Evolutionary conservation across 2,329 filamentous ascomycete species (phyloP), one percentile per base, ranked within the genome.

Genomic region (Cercospora sojina): DNA sequence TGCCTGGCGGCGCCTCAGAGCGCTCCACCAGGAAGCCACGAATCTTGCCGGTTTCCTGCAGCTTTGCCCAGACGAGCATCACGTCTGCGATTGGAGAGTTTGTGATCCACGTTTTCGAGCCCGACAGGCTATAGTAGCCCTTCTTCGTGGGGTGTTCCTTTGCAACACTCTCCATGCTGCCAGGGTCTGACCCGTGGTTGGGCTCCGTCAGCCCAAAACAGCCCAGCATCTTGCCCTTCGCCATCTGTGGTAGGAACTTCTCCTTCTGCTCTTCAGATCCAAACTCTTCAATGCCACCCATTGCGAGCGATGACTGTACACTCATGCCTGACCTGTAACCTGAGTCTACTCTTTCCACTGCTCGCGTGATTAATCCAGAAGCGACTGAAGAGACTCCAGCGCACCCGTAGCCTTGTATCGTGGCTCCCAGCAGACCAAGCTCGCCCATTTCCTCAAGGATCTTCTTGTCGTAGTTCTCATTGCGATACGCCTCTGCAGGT

Each of bases 281-380:
- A 73, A 93, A 94, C 73, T 96, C 91, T 77, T 93, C 84, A 74
- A 97, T 97, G 27, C 91, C 92, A 23, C 92, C 93, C 93, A 97
- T 97, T 23, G 90, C 91, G n/a, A 97, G 83, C 0, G 93, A 95
- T 67, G 91, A 94, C 79, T 97, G 93, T 20, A 97, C 93, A 6
- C 92, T 96, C 90, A 96, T 96, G 70, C 91, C 93, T 58, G 92
- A 96, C 66, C 93, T 87, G 80, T 96, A 97, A 58, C 93, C 93
- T 67, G 91, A 95, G 77, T 97, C 93, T 29, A 97, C 91, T 65
- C 92, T 87, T 80, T 97, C 93, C 18, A 97, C 92, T 70, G 93
- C 93, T 76, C 92, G 88, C 20, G 92, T 96, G 78, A 97, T 96
- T 70, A 97, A 82, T 23, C 92, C 93, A n/a, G 90, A 90, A 8